These are phyloP conservation scores for Tilletia indica DNA, from an alignment of 1,284 basidiomycete species.

Conservation along the genomic window DNA sequence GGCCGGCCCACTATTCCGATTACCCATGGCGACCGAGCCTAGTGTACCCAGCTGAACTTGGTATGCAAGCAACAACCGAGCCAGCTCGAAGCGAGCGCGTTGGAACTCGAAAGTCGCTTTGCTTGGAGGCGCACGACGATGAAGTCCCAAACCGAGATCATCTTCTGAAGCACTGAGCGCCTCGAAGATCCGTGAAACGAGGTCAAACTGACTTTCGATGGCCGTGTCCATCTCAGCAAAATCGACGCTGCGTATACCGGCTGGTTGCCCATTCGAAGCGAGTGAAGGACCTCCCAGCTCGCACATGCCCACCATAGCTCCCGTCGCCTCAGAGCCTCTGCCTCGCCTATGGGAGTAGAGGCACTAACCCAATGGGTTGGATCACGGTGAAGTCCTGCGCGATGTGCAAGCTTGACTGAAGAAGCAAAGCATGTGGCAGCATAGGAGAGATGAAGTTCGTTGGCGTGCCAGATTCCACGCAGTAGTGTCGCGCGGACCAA, in stretches of 20 bases:
- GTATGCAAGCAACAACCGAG: background rate
- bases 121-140: background rate
- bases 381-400: slow-evolving; percentile 45
- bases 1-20: background rate
- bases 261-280: background rate
- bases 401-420: slow-evolving; percentile 41
- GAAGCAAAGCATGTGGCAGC: slow-evolving; percentile 42
- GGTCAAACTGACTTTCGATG: background rate
- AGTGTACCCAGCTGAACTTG: background rate
- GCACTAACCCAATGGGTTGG: slow-evolving; percentile 35
- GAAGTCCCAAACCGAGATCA: no score
- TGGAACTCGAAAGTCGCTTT: slow-evolving; percentile 12
- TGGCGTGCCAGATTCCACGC: slow-evolving; percentile 44
- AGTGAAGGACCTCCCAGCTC: slow-evolving; percentile 17
- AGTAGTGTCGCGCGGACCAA: slow-evolving; percentile 43
- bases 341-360: slow-evolving; percentile 40
- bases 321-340: slow-evolving; percentile 34
- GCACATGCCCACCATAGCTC: slow-evolving; percentile 38
- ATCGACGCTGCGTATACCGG: background rate
- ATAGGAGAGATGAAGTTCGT: slow-evolving; percentile 45
- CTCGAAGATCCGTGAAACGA: background rate
- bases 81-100: background rate
- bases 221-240: background rate
- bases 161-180: background rate
- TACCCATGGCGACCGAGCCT: background rate